These are phyloP conservation scores for Metschnikowia cerradonensis DNA, from an alignment of 805 yeast genomes.

Conservation along the genomic window DNA sequence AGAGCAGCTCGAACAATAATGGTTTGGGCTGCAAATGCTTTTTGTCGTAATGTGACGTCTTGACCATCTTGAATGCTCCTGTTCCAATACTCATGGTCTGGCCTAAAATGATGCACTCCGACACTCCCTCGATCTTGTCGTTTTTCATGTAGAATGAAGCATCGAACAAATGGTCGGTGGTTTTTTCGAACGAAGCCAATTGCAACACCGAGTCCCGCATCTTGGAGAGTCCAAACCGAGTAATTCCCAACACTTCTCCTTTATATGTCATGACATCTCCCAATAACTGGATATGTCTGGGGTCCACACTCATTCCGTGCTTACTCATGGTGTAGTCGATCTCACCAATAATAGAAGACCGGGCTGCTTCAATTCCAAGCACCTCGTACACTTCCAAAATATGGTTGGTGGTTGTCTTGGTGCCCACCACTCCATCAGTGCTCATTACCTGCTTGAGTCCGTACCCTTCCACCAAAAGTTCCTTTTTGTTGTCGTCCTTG, in stretches of 20 bases:
- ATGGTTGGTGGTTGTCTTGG: conserved; percentile 86
- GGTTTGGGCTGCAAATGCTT: conserved; percentile 41
- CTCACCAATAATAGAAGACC: conserved; percentile 87
- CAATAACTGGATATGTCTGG: conserved; percentile 94
- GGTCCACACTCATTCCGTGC: conserved; percentile 99
- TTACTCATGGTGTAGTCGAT: conserved; percentile 97
- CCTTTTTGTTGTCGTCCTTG: conserved; percentile 79
- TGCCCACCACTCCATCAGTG: conserved; percentile 93
- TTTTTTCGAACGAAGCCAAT: conserved; percentile 94
- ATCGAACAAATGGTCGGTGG: conserved; percentile 96
- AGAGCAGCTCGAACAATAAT: conserved; percentile 45
- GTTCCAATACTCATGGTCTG: conserved; percentile 98
- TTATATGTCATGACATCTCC: conserved; percentile 99
- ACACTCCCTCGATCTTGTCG: conserved; percentile 94
- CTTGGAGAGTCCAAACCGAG: conserved; percentile 95
- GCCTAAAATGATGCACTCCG: conserved; percentile 95
- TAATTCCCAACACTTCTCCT: conserved; percentile 97
- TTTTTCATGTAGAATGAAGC: conserved; percentile 98
- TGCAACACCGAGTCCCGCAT: conserved; percentile 98
- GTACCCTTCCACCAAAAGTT: conserved; percentile 94
- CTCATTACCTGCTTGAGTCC: conserved; percentile 95
- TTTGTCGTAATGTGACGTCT: conserved; percentile 45
- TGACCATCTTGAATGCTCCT: conserved; percentile 86
- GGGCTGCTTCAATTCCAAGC: conserved; percentile 96
- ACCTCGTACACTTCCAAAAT: conserved; percentile 84